Evolutionary conservation across 306 rosid species (phyloP).

Genomic region (Dalbergia oliveri): DNA sequence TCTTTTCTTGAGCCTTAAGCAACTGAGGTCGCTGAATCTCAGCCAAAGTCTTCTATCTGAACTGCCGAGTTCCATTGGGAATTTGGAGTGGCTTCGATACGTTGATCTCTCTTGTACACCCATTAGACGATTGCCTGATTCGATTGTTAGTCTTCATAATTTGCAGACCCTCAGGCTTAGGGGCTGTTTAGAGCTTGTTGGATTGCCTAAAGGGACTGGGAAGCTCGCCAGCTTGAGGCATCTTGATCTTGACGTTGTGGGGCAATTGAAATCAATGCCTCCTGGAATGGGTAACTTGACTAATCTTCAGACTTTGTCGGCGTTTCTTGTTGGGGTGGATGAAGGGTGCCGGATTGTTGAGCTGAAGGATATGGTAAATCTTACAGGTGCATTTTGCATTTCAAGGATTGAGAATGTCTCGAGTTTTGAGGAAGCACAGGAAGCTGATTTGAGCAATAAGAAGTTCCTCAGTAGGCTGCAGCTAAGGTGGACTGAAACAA

Average conservation of each 20-base stretch:
- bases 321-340: constrained; percentile 38
- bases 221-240: constrained; percentile 40
- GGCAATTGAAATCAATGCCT: constrained; percentile 35
- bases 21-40: constrained; percentile 25
- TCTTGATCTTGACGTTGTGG: constrained; percentile 34
- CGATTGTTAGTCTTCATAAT: constrained; percentile 8
- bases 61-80: constrained; percentile 44
- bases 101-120: constrained; percentile 32
- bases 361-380: constrained; percentile 16
- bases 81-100: not conserved
- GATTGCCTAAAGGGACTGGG: constrained; percentile 31
- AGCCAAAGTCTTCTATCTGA: constrained; percentile 8
- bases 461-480: not conserved
- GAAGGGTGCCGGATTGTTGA: constrained; percentile 30
- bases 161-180: constrained; percentile 33
- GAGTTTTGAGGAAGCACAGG: constrained; percentile 16
- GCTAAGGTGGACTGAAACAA: constrained; percentile 26
- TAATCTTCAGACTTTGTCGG: constrained; percentile 39
- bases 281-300: constrained; percentile 26
- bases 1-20: constrained; percentile 30
- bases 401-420: constrained; percentile 38
- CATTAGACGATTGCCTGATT: constrained; percentile 31
- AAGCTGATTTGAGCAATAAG: constrained; percentile 32
- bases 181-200: constrained; percentile 15
- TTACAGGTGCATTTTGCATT: constrained; percentile 36